phyloP scores from a whole-genome alignment of 2,329 filamentous ascomycete genomes.

The Pseudogymnoascus sp. region DNA sequence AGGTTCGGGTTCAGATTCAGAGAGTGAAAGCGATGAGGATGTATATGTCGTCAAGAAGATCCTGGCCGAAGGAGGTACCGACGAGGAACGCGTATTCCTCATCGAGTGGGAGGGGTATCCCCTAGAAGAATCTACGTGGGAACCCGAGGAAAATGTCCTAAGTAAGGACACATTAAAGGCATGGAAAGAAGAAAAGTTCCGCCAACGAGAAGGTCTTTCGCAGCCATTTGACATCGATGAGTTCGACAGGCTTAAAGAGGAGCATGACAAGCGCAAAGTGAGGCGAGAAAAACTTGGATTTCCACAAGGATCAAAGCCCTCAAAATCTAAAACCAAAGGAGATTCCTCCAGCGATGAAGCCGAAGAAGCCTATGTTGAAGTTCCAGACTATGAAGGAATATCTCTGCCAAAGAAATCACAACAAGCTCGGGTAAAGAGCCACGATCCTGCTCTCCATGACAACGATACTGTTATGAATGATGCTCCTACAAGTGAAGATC shows the following conservation, averaged over 20 bases:
- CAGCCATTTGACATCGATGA: conserved; percentile 18
- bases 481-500: background rate
- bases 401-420: conserved; percentile 12
- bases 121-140: conserved; percentile 46
- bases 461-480: background rate
- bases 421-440: background rate
- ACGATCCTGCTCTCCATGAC: background rate
- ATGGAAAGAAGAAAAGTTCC: conserved; percentile 23
- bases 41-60: conserved; percentile 40
- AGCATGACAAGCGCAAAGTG: conserved; percentile 13
- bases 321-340: conserved; percentile 14
- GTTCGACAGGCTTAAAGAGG: conserved; percentile 13
- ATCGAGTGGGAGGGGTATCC: conserved; percentile 57
- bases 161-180: conserved; percentile 27
- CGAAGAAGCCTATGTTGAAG: conserved; percentile 12
- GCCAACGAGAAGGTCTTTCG: conserved; percentile 15
- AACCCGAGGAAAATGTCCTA: conserved; percentile 36
- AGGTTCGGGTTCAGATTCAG: no score
- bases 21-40: background rate
- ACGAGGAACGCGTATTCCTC: conserved; percentile 41
- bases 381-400: conserved; percentile 12
- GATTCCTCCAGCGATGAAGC: conserved; percentile 25
- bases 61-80: conserved; percentile 35
- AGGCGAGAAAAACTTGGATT: background rate
- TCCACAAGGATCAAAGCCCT: background rate